Evolutionary conservation across 352 stramenopile species (phyloP).

Genomic region (Stephanocyclus meneghinianus): DNA sequence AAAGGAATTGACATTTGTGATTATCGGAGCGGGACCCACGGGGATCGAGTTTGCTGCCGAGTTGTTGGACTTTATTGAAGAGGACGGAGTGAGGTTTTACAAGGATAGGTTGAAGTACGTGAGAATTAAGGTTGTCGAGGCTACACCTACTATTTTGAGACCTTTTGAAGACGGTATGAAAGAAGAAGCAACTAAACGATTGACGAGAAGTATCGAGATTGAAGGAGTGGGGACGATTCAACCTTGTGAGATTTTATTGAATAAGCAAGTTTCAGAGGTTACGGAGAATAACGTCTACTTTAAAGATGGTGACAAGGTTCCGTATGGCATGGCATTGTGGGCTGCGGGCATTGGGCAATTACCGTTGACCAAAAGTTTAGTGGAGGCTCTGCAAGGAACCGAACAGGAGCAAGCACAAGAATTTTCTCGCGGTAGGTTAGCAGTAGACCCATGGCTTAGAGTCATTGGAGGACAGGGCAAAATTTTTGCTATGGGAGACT

Average conservation of each 20-base stretch:
- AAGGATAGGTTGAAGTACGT: conserved; percentile 83
- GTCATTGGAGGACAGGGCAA: conserved; percentile 77
- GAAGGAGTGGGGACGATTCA: conserved; percentile 63
- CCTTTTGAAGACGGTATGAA: conserved; percentile 83
- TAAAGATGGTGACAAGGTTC: conserved; percentile 74
- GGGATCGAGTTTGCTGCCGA: conserved; percentile 74
- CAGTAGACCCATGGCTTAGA: conserved; percentile 84
- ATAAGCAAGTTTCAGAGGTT: conserved; percentile 84
- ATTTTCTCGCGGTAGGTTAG: conserved; percentile 78
- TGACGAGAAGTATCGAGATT: conserved; percentile 75
- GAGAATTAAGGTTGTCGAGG: conserved; percentile 86
- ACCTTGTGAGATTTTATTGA: conserved; percentile 82
- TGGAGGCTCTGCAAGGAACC: conserved; percentile 72
- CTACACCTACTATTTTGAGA: conserved; percentile 78
- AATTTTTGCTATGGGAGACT: conserved; percentile 85
- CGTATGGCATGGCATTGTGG: conserved; percentile 85
- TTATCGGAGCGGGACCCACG: conserved; percentile 86
- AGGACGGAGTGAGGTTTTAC: conserved; percentile 84
- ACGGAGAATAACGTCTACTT: conserved; percentile 77
- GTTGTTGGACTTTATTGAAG: conserved; percentile 86
- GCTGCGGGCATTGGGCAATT: conserved; percentile 84
- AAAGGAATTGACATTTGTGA: conserved; percentile 81
- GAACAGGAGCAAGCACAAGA: conserved; percentile 77
- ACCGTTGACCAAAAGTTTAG: conserved; percentile 80
- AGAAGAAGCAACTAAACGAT: conserved; percentile 75